These are phyloP conservation scores for Aciculosporium take DNA, from an alignment of 2,329 filamentous ascomycete species.

Conservation along the genomic window DNA sequence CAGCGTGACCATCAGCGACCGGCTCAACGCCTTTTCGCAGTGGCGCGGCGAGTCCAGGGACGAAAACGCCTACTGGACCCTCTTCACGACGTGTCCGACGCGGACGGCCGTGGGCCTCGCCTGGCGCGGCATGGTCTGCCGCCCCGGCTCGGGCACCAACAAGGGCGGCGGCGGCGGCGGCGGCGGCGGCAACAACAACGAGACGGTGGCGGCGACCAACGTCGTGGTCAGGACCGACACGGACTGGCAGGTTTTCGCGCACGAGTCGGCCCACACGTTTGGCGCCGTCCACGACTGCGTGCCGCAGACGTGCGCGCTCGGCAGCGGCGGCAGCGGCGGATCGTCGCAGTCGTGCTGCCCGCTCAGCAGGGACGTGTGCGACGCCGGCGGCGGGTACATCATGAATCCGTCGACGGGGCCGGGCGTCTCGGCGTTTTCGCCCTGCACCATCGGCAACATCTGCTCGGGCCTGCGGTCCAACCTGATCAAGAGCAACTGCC, in stretches of 20 bases:
- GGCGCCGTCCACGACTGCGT: conserved; percentile 92
- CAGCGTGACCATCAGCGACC: conserved; percentile 52
- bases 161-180: conserved; percentile 38
- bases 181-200: conserved; percentile 58
- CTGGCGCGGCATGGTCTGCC: conserved; percentile 83
- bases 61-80: conserved; percentile 82
- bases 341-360: conserved; percentile 60
- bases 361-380: conserved; percentile 49
- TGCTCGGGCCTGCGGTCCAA: conserved; percentile 73
- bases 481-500: conserved; percentile 55
- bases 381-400: conserved; percentile 68
- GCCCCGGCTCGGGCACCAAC: conserved; percentile 40
- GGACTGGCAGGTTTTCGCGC: conserved; percentile 93
- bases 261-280: conserved; percentile 89
- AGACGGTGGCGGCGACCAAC: conserved; percentile 74
- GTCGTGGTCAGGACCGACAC: conserved; percentile 71
- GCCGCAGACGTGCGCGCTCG: conserved; percentile 50
- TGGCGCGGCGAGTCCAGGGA: conserved; percentile 75
- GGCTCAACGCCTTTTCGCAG: conserved; percentile 72
- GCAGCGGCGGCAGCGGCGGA: conserved; percentile 30
- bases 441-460: conserved; percentile 84
- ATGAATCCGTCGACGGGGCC: conserved; percentile 85
- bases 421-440: conserved; percentile 66
- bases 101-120: conserved; percentile 77
- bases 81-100: conserved; percentile 70